Base-by-base conservation (phyloP, 305 asterid genomes). In the Rubia tinctorum region DNA sequence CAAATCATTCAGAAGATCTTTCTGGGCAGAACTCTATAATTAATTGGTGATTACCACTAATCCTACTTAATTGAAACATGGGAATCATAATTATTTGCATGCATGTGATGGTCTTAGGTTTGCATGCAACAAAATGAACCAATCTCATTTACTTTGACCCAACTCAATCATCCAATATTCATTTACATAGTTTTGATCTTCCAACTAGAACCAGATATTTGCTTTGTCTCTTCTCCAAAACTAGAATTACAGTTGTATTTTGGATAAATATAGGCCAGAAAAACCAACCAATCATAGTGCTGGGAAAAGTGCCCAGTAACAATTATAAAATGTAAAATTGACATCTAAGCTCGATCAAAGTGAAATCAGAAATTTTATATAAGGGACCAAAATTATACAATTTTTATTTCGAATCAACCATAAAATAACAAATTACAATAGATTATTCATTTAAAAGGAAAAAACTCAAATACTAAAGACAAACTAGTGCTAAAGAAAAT, bases 71-170 rank as follows among this genome's bases (percentile, higher is more conserved):
- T 13, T 49, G 15, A 14, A 66, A 70, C 79, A 65, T 75, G 78
- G 79, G n/a, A 59, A 75, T 66, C 66, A 63, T 76, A 72, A 66
- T 73, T 70, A 59, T 66, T 27, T 69, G 68, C 73, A 73, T 73
- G 83, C 76, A 30, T 12, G 78, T 79, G 44, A 27, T 17, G 0
- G 14, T 22, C 40, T 58, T 55, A 69, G 68, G 64, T 76, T 39
- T 76, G 65, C 59, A 53, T 27, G 34, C 51, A 68, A 17, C 65
- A 69, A 63, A 66, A 61, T 60, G 64, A 14, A n/a, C 64, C 64
- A 58, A 22, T 58, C 64, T 20, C 34, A 58, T n/a, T n/a, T 58
- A 58, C 64, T 58, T 58, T 58, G 64, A 58, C 64, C 64, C 34
- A 22, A 23, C 34, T n/a, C 64, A 17, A n/a, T n/a, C n/a, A n/a